Evolutionary conservation across 2,329 filamentous ascomycete genomes (phyloP).

Genomic region (Paracoccidioides brasiliensis): DNA sequence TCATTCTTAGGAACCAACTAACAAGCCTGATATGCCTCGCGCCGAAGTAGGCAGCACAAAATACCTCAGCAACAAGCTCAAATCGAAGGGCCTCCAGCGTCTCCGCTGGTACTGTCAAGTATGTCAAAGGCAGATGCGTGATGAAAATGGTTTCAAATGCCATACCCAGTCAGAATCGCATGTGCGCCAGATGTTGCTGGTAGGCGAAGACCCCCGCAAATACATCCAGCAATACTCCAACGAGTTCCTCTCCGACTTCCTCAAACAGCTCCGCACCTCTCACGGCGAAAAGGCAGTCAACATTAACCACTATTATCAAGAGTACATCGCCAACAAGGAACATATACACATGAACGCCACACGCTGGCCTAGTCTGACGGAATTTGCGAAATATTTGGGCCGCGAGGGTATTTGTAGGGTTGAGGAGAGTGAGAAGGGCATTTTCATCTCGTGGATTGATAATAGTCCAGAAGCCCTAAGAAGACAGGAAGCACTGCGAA

Average conservation of each 20-base stretch:
- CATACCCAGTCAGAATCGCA: conserved; percentile 77
- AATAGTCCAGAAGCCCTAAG: conserved; percentile 74
- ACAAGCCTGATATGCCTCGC: conserved; percentile 57
- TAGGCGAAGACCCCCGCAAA: conserved; percentile 77
- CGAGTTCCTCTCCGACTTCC: conserved; percentile 70
- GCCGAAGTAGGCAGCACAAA: conserved; percentile 91
- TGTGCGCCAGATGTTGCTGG: conserved; percentile 74
- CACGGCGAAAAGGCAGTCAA: conserved; percentile 86
- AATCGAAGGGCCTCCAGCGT: conserved; percentile 55
- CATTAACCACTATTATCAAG: conserved; percentile 89
- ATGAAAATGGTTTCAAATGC: conserved; percentile 82
- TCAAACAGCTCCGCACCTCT: conserved; percentile 61
- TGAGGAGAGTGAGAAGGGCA: conserved; percentile 75
- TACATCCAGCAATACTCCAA: conserved; percentile 69
- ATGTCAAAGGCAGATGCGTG: conserved; percentile 63
- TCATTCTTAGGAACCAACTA: neutral
- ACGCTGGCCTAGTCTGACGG: conserved; percentile 73
- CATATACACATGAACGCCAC: conserved; percentile 94
- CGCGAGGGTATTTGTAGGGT: conserved; percentile 78
- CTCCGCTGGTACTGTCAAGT: conserved; percentile 85
- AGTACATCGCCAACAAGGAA: conserved; percentile 76
- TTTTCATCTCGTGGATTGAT: conserved; percentile 84
- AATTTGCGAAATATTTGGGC: conserved; percentile 79
- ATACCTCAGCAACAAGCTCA: conserved; percentile 79
- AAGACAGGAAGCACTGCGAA: conserved; percentile 64